phyloP scores from a whole-genome alignment of 2,329 filamentous ascomycete species.

The Ophiostoma tasmaniense region DNA sequence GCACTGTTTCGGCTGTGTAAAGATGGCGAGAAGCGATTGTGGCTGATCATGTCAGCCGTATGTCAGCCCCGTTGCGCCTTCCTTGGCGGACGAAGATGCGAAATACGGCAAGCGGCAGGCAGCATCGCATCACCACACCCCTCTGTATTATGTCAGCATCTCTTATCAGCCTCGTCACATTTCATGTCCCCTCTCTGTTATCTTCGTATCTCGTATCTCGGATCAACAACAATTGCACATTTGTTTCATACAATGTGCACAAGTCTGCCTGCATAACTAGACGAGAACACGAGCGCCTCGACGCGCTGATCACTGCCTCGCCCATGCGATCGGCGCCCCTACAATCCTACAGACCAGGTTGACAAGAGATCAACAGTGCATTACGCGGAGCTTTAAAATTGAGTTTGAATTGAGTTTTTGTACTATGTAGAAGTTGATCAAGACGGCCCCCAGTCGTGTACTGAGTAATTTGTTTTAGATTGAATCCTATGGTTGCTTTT shows the following conservation, averaged over 20 bases:
- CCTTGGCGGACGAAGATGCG: not conserved
- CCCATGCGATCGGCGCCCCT: not conserved
- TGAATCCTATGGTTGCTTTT: not conserved
- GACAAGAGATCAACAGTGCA: not conserved
- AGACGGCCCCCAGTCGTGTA: not conserved
- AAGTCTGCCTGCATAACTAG: not conserved
- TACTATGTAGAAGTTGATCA: no score
- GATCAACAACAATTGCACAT: not conserved
- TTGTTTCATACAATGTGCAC: not conserved
- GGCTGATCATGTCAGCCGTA: not conserved
- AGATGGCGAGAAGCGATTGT: not conserved
- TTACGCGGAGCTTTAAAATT: not conserved
- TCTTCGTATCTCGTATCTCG: not conserved
- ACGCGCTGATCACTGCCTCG: not conserved
- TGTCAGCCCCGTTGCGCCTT: not conserved
- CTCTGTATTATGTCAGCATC: not conserved
- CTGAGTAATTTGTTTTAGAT: not conserved
- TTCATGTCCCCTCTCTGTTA: not conserved
- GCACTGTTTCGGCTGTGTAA: no score
- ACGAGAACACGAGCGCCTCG: not conserved
- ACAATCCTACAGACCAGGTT: not conserved
- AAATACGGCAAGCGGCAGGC: not conserved
- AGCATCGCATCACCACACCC: not conserved
- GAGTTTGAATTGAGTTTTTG: not conserved
- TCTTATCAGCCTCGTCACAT: not conserved